phyloP scores from a whole-genome alignment of 495 filamentous ascomycete genomes.

The Chaetomium fimeti region DNA sequence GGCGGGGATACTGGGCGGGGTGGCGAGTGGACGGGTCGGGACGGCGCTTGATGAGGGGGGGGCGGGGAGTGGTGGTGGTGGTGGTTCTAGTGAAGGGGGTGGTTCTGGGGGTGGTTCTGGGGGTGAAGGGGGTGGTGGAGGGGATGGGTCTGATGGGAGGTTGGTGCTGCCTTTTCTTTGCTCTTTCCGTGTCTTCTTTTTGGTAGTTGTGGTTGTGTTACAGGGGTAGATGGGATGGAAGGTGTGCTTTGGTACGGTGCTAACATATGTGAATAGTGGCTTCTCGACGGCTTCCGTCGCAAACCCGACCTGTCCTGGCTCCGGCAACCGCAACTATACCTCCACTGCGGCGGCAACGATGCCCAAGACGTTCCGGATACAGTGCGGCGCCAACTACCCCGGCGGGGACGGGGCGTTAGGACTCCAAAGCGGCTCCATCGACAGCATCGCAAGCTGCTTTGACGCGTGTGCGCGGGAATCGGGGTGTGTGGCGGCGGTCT shows the following conservation, averaged over 20 bases:
- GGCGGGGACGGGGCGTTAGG: conserved; percentile 25
- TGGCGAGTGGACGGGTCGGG: conserved; percentile 25
- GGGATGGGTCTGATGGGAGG: conserved; percentile 1
- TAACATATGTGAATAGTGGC: neutral
- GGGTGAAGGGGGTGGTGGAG: no score
- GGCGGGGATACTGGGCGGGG: conserved; percentile 27
- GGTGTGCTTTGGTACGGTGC: neutral
- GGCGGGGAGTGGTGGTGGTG: neutral
- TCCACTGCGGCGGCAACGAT: neutral
- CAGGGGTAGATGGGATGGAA: no score
- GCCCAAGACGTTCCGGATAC: conserved; percentile 16
- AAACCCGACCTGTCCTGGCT: conserved; percentile 19
- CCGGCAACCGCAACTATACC: conserved; percentile 25
- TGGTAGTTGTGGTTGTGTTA: no score
- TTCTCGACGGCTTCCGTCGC: neutral
- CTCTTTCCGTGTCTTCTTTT: neutral
- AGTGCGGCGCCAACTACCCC: conserved; percentile 23
- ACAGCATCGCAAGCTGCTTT: conserved; percentile 22
- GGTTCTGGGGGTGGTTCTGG: no score
- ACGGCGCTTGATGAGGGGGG: conserved; percentile 15
- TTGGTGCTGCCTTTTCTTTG: neutral
- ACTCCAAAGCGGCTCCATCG: neutral
- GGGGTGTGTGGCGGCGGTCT: conserved; percentile 26
- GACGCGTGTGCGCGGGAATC: conserved; percentile 22
- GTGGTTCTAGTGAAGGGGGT: no score